Percentiles rank a stretch among this genome's conserved stretches.
phyloP scores from a whole-genome alignment of 495 filamentous ascomycete genomes.

The Penicillium bialowiezense region DNA sequence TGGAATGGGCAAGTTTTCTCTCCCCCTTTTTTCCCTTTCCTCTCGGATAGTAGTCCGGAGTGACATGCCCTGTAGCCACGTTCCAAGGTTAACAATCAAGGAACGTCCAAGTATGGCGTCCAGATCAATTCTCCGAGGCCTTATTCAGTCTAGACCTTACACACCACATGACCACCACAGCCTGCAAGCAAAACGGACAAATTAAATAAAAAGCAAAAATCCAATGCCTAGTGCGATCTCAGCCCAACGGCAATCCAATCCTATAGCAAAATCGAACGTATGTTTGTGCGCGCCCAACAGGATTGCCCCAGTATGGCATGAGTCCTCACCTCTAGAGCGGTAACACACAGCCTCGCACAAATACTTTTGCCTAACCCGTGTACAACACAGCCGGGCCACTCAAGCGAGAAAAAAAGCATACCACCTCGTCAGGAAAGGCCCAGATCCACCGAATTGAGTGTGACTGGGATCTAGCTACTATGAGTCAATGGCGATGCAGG shows the following conservation, averaged over 20 bases:
- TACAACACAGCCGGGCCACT: background rate
- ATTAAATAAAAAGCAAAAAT: background rate
- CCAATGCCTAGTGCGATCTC: no score
- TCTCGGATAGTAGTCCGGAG: background rate
- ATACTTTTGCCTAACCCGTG: slow-evolving; percentile 1
- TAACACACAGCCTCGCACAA: background rate
- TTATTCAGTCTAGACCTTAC: background rate
- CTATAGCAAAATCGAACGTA: background rate
- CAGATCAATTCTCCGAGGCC: slow-evolving; percentile 2
- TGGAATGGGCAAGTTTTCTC: background rate
- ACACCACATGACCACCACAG: slow-evolving; percentile 4
- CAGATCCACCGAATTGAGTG: background rate
- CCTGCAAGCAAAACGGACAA: background rate
- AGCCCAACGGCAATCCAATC: background rate
- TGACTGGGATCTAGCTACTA: background rate
- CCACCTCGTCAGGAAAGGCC: background rate
- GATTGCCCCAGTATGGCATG: background rate
- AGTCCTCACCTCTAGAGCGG: background rate
- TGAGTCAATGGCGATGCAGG: background rate
- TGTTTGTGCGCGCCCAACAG: background rate
- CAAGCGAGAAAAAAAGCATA: background rate
- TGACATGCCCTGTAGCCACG: background rate
- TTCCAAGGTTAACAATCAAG: no score
- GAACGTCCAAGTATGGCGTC: no score
- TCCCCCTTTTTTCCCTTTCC: background rate